Evolutionary conservation across 805 yeast species (phyloP), one percentile per base, ranked within the genome.

Genomic region (Candida alai): DNA sequence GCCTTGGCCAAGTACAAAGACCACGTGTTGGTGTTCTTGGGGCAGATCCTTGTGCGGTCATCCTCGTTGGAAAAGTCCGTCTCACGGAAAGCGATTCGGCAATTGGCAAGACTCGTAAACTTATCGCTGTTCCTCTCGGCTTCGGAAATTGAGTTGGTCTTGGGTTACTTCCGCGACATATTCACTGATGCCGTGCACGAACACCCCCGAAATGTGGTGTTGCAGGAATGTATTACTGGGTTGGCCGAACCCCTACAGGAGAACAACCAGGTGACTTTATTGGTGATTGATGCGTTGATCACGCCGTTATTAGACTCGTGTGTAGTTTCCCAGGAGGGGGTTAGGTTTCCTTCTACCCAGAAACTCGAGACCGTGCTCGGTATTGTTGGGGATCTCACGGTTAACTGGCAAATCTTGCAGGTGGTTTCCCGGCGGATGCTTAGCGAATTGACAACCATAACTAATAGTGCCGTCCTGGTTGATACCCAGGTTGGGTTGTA

Each of bases 51-150:
- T 31, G 74, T 81, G 51, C 71, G 82, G 0, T 70, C 84, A 0
- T 77, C 95, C 0, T 70, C 68, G 21, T 60, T 75, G 19, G 96
- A 85, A 47, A 79, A 78, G 8, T 75, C 88, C 1, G 65, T 87
- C 37, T 70, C 87, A 47, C 69, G 82, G 18, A 60, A 81, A 25
- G 74, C 93, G 1, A 62, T 84, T 19, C 75, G 75, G 35, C 84
- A 83, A 28, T 66, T 87, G 32, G 68, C 78, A 1, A 74, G 76
- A 32, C 49, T 86, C 27, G 62, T 79, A 6, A 59, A 65, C 19
- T 59, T 84, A 44, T 54, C 59, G 2, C 60, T 58, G 1, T 79
- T 75, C 43, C 57, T 87, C 30, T 55, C 56, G 11, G 42, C 47
- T 3, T 73, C 74, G 34, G 95, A 87, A 44, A 54, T 75, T 18